phyloP scores from a whole-genome alignment of 768 basidiomycete genomes.

The Austroboletus eburneus region DNA sequence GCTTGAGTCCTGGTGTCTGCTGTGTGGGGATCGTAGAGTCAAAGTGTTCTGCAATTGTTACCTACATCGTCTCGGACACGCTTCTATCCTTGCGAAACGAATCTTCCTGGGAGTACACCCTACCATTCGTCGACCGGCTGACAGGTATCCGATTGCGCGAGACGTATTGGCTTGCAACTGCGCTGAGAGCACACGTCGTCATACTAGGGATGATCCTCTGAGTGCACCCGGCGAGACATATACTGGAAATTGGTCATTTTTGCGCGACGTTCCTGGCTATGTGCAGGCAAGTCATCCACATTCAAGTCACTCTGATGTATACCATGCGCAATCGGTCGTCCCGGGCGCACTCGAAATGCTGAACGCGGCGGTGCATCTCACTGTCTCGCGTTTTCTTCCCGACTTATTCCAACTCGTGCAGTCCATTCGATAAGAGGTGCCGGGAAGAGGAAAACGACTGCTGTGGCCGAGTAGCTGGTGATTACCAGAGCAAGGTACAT shows the following conservation, averaged over 20 bases:
- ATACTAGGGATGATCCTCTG: slow-evolving; percentile 45
- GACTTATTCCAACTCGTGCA: slow-evolving; percentile 35
- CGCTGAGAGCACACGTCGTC: slow-evolving; percentile 43
- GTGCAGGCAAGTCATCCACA: background rate
- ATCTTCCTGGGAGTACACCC: slow-evolving; percentile 34
- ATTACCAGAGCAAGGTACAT: slow-evolving; percentile 18
- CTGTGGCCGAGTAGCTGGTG: slow-evolving; percentile 25
- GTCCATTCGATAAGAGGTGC: slow-evolving; percentile 22
- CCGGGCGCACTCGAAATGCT: slow-evolving; percentile 29
- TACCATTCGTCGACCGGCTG: slow-evolving; percentile 35
- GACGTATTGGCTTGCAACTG: slow-evolving; percentile 43
- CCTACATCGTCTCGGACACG: slow-evolving; percentile 46
- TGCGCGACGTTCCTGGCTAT: slow-evolving; percentile 24
- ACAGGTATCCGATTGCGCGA: slow-evolving; percentile 45
- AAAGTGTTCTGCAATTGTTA: slow-evolving; percentile 45
- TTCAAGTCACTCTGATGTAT: too few relatives aligned
- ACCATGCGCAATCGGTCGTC: background rate
- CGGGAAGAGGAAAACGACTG: slow-evolving; percentile 11
- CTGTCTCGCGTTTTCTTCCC: slow-evolving; percentile 42
- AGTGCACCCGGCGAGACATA: slow-evolving; percentile 50
- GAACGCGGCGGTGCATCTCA: slow-evolving; percentile 45
- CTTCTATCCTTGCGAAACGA: slow-evolving; percentile 34
- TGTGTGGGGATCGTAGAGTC: too few relatives aligned
- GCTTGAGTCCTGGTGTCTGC: too few relatives aligned
- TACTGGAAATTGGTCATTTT: slow-evolving; percentile 43